Percentiles rank a stretch among this genome's conserved stretches.
Evolutionary conservation across 1,284 basidiomycete genomes (phyloP).

Genomic region (Leccinum fallax): DNA sequence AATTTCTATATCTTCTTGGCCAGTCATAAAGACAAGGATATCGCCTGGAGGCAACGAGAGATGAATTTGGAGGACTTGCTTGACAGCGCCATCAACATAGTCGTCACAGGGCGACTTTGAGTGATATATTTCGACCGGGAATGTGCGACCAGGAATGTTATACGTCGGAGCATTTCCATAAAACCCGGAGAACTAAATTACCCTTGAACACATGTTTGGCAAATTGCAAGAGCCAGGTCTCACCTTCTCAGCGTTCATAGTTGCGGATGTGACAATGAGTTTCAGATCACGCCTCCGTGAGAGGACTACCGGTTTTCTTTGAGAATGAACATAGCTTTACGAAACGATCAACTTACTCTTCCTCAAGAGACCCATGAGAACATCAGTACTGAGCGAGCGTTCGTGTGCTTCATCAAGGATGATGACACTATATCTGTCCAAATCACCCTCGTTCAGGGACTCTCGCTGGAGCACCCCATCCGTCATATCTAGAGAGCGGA

Average conservation of each 20-base stretch:
- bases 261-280: conserved; percentile 97
- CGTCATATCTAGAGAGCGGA: conserved; percentile 78
- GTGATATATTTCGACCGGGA: conserved; percentile 97
- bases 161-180: conserved; percentile 95
- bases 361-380: conserved; percentile 92
- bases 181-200: conserved; percentile 82
- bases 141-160: conserved; percentile 97
- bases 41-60: conserved; percentile 93
- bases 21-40: conserved; percentile 99
- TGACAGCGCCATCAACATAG: conserved; percentile 97
- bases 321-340: background rate
- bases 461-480: conserved; percentile 96
- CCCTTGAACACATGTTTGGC: background rate
- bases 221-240: conserved; percentile 2
- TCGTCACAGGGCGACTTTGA: conserved; percentile 98
- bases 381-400: conserved; percentile 93
- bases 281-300: conserved; percentile 91
- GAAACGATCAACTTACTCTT: conserved; percentile 67
- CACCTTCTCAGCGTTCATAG: conserved; percentile 98
- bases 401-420: conserved; percentile 98
- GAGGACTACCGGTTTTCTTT: conserved; percentile 60
- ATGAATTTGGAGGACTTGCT: conserved; percentile 97
- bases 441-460: conserved; percentile 92
- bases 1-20: conserved; percentile 98
- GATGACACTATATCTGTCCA: conserved; percentile 94